Conservation (phyloP, 2,329 filamentous ascomycete genomes). For the Paecilomyces fulvus region DNA sequence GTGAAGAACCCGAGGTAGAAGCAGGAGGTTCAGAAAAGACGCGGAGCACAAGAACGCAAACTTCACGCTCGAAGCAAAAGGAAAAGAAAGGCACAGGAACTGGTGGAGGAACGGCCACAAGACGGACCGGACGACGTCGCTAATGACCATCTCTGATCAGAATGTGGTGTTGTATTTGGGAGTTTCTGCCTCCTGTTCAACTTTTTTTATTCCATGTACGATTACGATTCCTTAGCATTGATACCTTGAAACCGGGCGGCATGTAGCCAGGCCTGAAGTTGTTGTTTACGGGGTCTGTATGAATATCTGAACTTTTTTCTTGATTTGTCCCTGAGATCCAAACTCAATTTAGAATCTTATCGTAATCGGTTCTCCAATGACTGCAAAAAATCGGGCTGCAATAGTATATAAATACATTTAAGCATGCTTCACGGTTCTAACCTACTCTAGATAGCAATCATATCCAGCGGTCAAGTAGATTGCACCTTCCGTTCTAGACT, state of each 20-base stretch:
- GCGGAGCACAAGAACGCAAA: conserved; percentile 28
- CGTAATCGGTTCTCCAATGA: no score
- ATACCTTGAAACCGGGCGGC: background rate
- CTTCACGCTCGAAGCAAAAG: conserved; percentile 27
- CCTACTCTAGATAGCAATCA: no score
- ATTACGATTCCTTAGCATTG: background rate
- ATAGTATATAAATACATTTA: no score
- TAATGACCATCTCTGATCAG: conserved; percentile 7
- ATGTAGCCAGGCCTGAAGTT: background rate
- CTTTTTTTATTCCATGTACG: conserved; percentile 11
- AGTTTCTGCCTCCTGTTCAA: background rate
- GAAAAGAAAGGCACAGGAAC: conserved; percentile 16
- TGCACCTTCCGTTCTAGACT: no score
- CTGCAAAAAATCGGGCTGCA: no score
- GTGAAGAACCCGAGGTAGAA: conserved; percentile 28
- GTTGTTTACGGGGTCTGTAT: background rate
- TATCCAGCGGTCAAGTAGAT: no score
- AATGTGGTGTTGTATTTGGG: background rate
- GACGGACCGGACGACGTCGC: conserved; percentile 28
- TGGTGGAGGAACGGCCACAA: conserved; percentile 25
- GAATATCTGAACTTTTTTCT: background rate
- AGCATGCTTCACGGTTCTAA: no score
- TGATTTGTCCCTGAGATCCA: background rate
- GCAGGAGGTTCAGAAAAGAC: conserved; percentile 26
- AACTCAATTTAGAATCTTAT: background rate